phyloP scores from a whole-genome alignment of 768 basidiomycete genomes.

The Leucogyrophana mollusca region DNA sequence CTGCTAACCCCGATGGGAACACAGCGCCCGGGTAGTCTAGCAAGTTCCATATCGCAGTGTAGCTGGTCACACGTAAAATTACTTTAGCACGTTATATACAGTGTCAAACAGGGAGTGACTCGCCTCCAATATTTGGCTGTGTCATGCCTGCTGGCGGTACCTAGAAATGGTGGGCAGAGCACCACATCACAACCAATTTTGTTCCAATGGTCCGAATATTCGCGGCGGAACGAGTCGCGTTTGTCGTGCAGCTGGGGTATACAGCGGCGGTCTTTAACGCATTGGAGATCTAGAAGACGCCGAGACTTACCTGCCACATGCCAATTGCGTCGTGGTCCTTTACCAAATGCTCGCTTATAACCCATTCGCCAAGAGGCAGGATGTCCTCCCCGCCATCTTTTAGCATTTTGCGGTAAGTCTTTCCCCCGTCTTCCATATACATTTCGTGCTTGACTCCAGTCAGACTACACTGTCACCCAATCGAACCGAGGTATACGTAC shows the following conservation, averaged over 20 bases:
- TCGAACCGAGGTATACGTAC: conserved; percentile 13
- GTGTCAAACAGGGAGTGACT: background rate
- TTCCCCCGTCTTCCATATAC: conserved; percentile 32
- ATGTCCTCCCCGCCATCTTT: conserved; percentile 21
- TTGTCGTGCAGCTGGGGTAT: conserved; percentile 18
- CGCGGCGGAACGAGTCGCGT: conserved; percentile 28
- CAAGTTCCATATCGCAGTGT: conserved; percentile 37
- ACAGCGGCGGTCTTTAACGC: conserved; percentile 12
- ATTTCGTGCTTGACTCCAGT: conserved; percentile 21
- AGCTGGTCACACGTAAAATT: conserved; percentile 20
- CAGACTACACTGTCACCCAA: background rate
- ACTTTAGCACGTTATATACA: conserved; percentile 10
- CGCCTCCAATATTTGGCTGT: conserved; percentile 34
- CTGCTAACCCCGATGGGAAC: conserved; percentile 31
- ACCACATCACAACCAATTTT: conserved; percentile 34
- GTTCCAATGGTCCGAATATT: conserved; percentile 32
- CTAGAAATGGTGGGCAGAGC: conserved; percentile 31
- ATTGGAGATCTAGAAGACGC: background rate
- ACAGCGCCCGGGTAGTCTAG: conserved; percentile 37
- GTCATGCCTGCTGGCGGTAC: conserved; percentile 32
- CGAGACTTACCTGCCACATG: conserved; percentile 18
- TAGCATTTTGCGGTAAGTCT: conserved; percentile 6
- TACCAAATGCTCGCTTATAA: conserved; percentile 17
- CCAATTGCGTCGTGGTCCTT: conserved; percentile 17
- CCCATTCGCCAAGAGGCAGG: conserved; percentile 30